phyloP scores from a whole-genome alignment of 139 green algal genomes.

The Chlorella sorokiniana region DNA sequence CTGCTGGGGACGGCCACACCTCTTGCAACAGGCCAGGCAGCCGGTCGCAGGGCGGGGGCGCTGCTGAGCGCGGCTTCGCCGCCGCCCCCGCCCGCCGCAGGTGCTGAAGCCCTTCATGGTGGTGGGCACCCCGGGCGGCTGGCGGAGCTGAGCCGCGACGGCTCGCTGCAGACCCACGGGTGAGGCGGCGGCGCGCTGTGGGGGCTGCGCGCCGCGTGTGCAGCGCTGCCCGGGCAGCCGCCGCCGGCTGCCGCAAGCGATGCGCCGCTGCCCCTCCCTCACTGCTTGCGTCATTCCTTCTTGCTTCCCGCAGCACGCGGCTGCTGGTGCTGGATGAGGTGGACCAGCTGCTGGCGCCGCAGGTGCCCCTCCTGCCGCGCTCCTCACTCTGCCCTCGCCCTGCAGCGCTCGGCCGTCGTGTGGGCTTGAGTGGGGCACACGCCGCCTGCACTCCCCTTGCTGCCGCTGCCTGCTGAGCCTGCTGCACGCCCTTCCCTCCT shows the following conservation, averaged over 20 bases:
- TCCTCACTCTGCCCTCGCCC: background rate
- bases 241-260: background rate
- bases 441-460: no score
- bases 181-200: background rate
- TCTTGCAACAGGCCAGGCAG: no score
- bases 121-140: conserved; percentile 94
- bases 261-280: background rate
- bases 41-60: no score
- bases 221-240: background rate
- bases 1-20: no score
- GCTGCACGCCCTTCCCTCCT: background rate
- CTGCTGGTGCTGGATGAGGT: conserved; percentile 79
- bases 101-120: conserved; percentile 78
- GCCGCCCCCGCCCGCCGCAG: no score
- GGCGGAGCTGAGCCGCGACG: conserved; percentile 75
- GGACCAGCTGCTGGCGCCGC: conserved; percentile 84
- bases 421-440: no score
- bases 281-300: no score
- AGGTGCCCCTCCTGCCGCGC: background rate
- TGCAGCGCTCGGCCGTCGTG: no score
- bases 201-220: background rate
- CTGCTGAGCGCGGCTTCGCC: no score
- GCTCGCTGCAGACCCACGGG: conserved; percentile 54
- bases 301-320: conserved; percentile 30
- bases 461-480: no score